Conservation (phyloP, 768 basidiomycete species). For the Panaeolus papilionaceus region DNA sequence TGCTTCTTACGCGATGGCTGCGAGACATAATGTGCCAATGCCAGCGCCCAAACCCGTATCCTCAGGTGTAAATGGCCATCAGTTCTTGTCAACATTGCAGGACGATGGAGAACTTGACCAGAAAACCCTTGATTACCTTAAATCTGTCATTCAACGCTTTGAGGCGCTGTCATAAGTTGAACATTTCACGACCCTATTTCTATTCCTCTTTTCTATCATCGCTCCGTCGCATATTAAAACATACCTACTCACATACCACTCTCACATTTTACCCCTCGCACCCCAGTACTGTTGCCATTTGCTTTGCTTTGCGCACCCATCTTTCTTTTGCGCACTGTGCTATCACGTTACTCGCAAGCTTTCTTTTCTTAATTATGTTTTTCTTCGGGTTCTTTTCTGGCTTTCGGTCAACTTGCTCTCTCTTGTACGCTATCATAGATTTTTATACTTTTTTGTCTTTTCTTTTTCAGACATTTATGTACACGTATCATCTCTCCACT, state of each 20-base stretch:
- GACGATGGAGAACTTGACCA: constrained; percentile 49
- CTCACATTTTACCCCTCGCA: neutral
- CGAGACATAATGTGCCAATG: constrained; percentile 28
- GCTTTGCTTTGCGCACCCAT: constrained; percentile 11
- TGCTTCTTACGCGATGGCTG: constrained; percentile 50
- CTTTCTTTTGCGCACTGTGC: neutral
- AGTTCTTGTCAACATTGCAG: constrained; percentile 43
- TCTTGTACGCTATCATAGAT: constrained; percentile 7
- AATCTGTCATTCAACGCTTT: constrained; percentile 19
- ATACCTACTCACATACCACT: constrained; percentile 1
- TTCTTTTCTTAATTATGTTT: neutral
- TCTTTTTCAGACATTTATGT: constrained; percentile 1
- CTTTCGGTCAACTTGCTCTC: neutral
- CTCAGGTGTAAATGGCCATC: constrained; percentile 23
- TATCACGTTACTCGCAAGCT: constrained; percentile 11
- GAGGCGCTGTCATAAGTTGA: neutral
- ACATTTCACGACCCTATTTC: neutral
- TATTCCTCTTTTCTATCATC: neutral
- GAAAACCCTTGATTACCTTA: constrained; percentile 50
- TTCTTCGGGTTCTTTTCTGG: neutral
- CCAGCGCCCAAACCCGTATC: constrained; percentile 26
- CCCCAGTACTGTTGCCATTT: neutral
- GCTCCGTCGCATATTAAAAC: neutral
- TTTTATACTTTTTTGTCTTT: neutral
- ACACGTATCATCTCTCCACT: neutral